Base-by-base conservation (phyloP, 192 early-diverging fungal genomes). In the Kappamyces sp. region DNA sequence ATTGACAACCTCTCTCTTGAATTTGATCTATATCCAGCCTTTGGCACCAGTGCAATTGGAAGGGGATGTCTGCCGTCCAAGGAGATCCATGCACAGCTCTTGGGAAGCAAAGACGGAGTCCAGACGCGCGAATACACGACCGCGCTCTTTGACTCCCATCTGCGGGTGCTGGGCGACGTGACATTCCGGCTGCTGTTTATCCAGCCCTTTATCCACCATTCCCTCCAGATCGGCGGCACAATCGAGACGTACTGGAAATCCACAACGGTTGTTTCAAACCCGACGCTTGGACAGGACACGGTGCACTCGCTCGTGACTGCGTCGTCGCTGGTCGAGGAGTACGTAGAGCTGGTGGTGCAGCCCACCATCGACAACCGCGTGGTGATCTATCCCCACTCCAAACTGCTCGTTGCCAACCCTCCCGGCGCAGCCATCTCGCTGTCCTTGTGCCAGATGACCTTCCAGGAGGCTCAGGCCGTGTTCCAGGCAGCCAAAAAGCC, bases 181-280 rank as follows among this genome's bases (percentile, higher is more conserved):
- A 70, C 82, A 32, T 92, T 95, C 60, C 86, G 84, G 49, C 90
- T 85, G 55, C 75, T 86, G 32, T 77, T 93, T 3, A 80, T 99
- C 35, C 81, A 83, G 54, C 91, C 97, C 1, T 94, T 99, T 69
- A 78, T 77, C 47, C 93, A 92, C 46, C 84, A 89, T 1, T 79
- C 86, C 42, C 74, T 99, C 60, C 86, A 89, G 70, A 95, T 97
- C 66, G 97, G 93, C 13, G 97, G 97, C 15, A 87, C 87, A 40
- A 88, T 97, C 15, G 93, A 95, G 65, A 99, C 97, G 0, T 99
- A 99, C 70, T 99, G 97, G 97, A 99, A 97, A 77, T 89, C 92
- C 3, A 94, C 92, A 6, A 89, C 90, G 63, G 86, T 90, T 13
- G 73, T 79, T 7, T 66, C 74, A 10, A 62, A 55, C 44, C 52